These are phyloP conservation scores for Hawksworthiomyces lignivorus DNA, from an alignment of 2,329 filamentous ascomycete species.

Conservation along the genomic window DNA sequence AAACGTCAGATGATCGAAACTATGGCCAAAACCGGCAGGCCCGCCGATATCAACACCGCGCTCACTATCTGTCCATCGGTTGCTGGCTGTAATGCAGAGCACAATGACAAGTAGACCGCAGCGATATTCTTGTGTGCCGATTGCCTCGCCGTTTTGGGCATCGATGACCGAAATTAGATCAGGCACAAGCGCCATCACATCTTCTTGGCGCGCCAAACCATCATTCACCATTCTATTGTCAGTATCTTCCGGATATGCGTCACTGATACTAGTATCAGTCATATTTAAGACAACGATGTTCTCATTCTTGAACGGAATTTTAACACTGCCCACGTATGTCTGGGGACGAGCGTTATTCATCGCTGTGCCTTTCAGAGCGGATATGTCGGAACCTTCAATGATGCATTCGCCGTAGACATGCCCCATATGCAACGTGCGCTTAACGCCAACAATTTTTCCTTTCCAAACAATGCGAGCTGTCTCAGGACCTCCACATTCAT, in stretches of 20 bases:
- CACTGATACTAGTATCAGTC: background rate
- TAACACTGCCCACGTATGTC: conserved; percentile 39
- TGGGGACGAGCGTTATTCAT: conserved; percentile 9
- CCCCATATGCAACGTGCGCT: conserved; percentile 47
- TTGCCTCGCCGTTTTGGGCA: conserved; percentile 46
- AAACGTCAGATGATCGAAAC: conserved; percentile 38
- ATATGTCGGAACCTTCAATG: conserved; percentile 40
- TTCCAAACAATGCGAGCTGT: conserved; percentile 52
- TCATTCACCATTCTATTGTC: conserved; percentile 17
- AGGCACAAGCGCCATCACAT: conserved; percentile 44
- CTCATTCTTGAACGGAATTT: conserved; percentile 67
- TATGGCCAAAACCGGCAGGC: conserved; percentile 35
- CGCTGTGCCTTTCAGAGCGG: conserved; percentile 8
- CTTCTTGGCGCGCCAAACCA: conserved; percentile 12
- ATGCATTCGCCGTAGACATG: conserved; percentile 53
- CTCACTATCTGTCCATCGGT: conserved; percentile 36
- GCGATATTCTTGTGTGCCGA: conserved; percentile 50
- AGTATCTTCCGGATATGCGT: too few species aligned
- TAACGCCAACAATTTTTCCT: conserved; percentile 56
- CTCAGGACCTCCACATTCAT: conserved; percentile 46
- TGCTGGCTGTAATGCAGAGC: conserved; percentile 36
- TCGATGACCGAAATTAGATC: conserved; percentile 51
- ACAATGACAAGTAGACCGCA: conserved; percentile 45
- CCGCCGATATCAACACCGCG: conserved; percentile 43
- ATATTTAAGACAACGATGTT: conserved; percentile 53